Base-by-base conservation (phyloP, 108 stramenopile genomes). In the Skeletonema costatum region DNA sequence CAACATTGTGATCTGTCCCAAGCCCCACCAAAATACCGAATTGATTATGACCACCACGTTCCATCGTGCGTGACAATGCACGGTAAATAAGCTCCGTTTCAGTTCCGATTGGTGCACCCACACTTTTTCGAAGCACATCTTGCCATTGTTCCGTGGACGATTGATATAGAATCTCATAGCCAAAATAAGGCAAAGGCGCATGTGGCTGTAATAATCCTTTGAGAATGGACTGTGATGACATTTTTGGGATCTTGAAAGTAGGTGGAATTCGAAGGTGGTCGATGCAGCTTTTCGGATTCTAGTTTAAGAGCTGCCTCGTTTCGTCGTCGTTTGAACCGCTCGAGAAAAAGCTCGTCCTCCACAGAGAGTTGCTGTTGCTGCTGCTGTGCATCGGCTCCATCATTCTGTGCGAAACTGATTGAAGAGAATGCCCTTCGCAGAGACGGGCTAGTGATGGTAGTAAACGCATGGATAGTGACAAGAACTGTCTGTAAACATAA, bases 11-110 rank as follows among this genome's bases (percentile, higher is more conserved):
- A 46, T 88, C 88, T 6, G 38, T 58, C 4, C 77, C 83, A 51
- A 77, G 25, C 11, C 79, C 83, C 2, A 89, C 83, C 16, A 93
- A 68, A n/a, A 93, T 93, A 5, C 77, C 90, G 77, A 90, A 93
- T 73, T 93, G 92, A 80, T 90, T 89, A 42, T 82, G 68, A 6
- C 76, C 44, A 46, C 89, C 44, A 39, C 89, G 74, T 38, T 74
- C 80, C 60, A 93, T 78, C 2, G 84, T 80, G 19, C 44, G 38
- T n/a, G 79, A 67, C 68, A 93, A 71, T 12, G 86, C 81, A 10
- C 77, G 48, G 14, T 66, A 80, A 16, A 90, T 56, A 30, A 80
- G 32, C 33, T 50, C 74, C 12, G 62, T 64, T 33, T 75, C 81
- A 13, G 65, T 70, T 1, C 61, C 68, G 4, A n/a, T 4, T 16